Evolutionary conservation across 495 filamentous ascomycete genomes (phyloP).

Genomic region (Hypoxylon fuscum): DNA sequence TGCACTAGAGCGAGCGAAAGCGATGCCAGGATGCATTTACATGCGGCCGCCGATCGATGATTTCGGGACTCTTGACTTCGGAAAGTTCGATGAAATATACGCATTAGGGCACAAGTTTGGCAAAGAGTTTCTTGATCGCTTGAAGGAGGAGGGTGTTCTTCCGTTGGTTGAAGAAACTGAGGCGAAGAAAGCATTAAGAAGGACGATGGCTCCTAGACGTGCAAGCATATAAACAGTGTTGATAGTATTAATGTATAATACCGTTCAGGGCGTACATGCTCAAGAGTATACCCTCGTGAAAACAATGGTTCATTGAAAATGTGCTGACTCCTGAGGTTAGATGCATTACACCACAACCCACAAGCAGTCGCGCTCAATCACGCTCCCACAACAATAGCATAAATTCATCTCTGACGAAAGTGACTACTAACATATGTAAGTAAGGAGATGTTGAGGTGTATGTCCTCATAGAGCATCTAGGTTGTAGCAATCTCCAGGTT

Average conservation of each 20-base stretch:
- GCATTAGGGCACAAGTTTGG: constrained; percentile 87
- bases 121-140: constrained; percentile 73
- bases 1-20: constrained; percentile 92
- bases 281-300: background rate
- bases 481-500: background rate
- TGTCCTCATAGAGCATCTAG: no score
- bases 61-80: constrained; percentile 95
- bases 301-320: no score
- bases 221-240: constrained; percentile 75
- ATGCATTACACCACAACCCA: no score
- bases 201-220: constrained; percentile 92
- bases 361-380: no score
- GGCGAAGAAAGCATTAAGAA: constrained; percentile 85
- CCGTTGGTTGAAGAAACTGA: constrained; percentile 75
- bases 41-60: constrained; percentile 94
- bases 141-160: constrained; percentile 79
- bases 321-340: no score
- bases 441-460: no score
- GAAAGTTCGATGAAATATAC: constrained; percentile 97
- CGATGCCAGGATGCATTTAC: constrained; percentile 85
- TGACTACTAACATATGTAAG: no score
- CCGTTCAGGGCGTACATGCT: background rate
- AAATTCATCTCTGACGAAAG: no score
- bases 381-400: no score
- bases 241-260: constrained; percentile 5